phyloP scores from a whole-genome alignment of 495 filamentous ascomycete species.

The Lophium mytilinum region DNA sequence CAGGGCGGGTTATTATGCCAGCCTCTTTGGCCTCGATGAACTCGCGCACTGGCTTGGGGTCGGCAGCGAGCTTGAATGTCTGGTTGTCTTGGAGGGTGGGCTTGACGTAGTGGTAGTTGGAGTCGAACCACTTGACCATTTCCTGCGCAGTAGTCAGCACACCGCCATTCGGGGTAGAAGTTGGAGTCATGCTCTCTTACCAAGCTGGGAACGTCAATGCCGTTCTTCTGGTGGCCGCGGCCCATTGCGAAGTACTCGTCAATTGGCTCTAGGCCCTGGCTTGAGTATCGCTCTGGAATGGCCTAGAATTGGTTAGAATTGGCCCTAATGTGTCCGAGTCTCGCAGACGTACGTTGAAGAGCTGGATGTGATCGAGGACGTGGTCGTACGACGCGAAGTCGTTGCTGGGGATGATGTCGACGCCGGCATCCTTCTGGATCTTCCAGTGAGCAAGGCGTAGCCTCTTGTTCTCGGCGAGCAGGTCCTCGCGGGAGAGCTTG shows the following conservation, averaged over 20 bases:
- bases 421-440: slow-evolving; percentile 96
- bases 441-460: slow-evolving; percentile 96
- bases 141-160: slow-evolving; percentile 43
- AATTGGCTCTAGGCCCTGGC: slow-evolving; percentile 72
- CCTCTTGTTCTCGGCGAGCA: slow-evolving; percentile 89
- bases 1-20: slow-evolving; percentile 84
- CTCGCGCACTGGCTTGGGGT: slow-evolving; percentile 89
- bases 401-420: slow-evolving; percentile 95
- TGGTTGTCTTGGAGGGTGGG: slow-evolving; percentile 94
- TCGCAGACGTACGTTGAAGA: slow-evolving; percentile 71
- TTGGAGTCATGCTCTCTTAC: slow-evolving; percentile 27
- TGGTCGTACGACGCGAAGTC: slow-evolving; percentile 99
- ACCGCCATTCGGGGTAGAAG: background rate
- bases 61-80: slow-evolving; percentile 75
- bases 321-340: background rate
- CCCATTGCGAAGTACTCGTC: slow-evolving; percentile 99
- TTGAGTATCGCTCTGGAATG: slow-evolving; percentile 81
- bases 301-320: slow-evolving; percentile 43
- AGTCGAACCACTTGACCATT: slow-evolving; percentile 99
- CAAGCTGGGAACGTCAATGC: slow-evolving; percentile 84
- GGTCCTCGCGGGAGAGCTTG: slow-evolving; percentile 80
- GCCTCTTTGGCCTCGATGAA: slow-evolving; percentile 96
- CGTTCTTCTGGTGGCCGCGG: slow-evolving; percentile 88
- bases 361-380: slow-evolving; percentile 95
- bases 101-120: slow-evolving; percentile 99